Conservation (phyloP, 2,329 filamentous ascomycete genomes). For the Parastagonospora avenae region DNA sequence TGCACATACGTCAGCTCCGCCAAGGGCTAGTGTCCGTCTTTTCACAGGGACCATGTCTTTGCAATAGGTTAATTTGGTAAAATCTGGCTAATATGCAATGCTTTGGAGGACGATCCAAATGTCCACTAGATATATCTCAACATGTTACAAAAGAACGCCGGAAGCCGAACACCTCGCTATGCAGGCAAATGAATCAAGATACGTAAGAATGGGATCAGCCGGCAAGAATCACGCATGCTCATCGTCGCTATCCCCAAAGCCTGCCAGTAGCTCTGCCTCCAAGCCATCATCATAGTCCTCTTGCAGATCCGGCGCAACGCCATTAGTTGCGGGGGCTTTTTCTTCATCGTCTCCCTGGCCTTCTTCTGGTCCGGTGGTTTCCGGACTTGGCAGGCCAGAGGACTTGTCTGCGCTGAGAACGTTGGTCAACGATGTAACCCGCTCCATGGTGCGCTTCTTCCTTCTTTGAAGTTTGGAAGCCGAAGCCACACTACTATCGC, state of each 20-base stretch:
- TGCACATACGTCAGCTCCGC: too few species aligned
- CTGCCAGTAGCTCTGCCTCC: slow-evolving; percentile 52
- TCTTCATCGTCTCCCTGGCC: slow-evolving; percentile 51
- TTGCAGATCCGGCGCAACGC: slow-evolving; percentile 48
- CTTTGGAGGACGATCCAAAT: slow-evolving; percentile 8
- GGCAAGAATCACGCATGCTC: slow-evolving; percentile 11
- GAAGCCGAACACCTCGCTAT: slow-evolving; percentile 47
- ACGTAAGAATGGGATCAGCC: slow-evolving; percentile 2
- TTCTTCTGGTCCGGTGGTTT: slow-evolving; percentile 47
- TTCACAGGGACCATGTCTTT: too few species aligned
- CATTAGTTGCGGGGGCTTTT: slow-evolving; percentile 42
- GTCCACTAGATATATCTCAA: slow-evolving; percentile 9
- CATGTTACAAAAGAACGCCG: slow-evolving; percentile 26
- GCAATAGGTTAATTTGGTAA: not conserved
- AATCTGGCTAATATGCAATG: slow-evolving; percentile 5
- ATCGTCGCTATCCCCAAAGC: slow-evolving; percentile 30
- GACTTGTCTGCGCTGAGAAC: slow-evolving; percentile 48
- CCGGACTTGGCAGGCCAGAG: slow-evolving; percentile 48
- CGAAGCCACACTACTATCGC: slow-evolving; percentile 43
- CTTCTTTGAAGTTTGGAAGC: slow-evolving; percentile 52
- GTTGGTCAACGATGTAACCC: slow-evolving; percentile 55
- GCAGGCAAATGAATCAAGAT: slow-evolving; percentile 28
- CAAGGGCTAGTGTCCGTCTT: too few species aligned
- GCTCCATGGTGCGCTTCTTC: slow-evolving; percentile 54
- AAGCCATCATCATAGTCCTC: slow-evolving; percentile 60